Base-by-base conservation (phyloP, 2,329 filamentous ascomycete species). In the Claviceps africana region DNA sequence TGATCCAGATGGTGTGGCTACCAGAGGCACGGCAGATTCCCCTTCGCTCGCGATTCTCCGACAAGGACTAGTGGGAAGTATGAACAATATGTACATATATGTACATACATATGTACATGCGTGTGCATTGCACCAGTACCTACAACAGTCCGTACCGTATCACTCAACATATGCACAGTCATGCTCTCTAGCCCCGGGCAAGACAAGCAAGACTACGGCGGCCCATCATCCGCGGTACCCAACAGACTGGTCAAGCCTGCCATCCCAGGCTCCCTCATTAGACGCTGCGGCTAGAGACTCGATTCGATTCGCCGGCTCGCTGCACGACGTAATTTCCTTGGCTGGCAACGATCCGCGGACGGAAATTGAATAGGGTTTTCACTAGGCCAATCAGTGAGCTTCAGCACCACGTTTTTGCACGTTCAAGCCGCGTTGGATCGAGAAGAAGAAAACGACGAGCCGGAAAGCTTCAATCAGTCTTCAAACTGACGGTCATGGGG, bases 181-280 rank as follows among this genome's bases (percentile, higher is more conserved):
- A 44, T 33, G 25, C 21, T 21, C 33, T 39, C 40, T 28, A 44
- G 22, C 30, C 19, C 43, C 43, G 11, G 33, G 50, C 39, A 22
- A 28, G 42, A 50, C 40, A 45, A 35, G 50, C 39, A 22, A 28
- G 42, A 50, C 40, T 40, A 35, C 28, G 22, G 30, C 44, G 6
- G 33, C 22, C 48, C 30, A 39, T n/a, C 51, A 35, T 50, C 43
- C 44, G 48, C 48, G 43, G 48, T 50, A 50, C 28, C 51, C 51
- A 47, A 37, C 44, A 44, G 37, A 51, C 28, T 51, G 45, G 46
- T 48, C 49, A 54, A 48, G 28, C 28, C 42, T 25, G 21, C 42
- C 43, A 42, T 21, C n/a, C 43, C 17, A 30, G 47, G 42, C 43
- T 43, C 13, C 19, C 25, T 25, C 15, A 21, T 43, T 30, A 50